Percentiles rank a stretch among this genome's conserved stretches.
phyloP scores from a whole-genome alignment of 169 alveolate genomes.

The Plasmodium adleri region DNA sequence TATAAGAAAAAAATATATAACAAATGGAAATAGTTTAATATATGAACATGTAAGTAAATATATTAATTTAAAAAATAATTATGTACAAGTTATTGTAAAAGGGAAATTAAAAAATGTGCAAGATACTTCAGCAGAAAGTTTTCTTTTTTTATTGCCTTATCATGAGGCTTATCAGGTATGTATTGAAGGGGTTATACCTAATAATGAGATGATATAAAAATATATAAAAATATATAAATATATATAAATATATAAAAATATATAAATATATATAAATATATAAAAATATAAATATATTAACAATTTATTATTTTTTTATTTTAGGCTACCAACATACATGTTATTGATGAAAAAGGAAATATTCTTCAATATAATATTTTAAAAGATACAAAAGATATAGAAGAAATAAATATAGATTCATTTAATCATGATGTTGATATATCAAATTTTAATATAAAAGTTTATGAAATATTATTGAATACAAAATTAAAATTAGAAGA shows the following conservation, averaged over 20 bases:
- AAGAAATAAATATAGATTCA: conserved; percentile 15
- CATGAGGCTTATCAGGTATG: conserved; percentile 73
- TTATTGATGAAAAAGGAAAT: conserved; percentile 19
- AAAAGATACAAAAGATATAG: conserved; percentile 15
- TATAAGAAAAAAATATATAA: conserved; percentile 31
- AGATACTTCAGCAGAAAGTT: conserved; percentile 3
- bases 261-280: neutral
- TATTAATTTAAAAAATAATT: conserved; percentile 40
- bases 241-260: neutral
- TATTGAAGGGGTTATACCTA: neutral
- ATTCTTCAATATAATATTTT: conserved; percentile 12
- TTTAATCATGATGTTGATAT: conserved; percentile 42
- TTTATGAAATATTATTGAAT: conserved; percentile 26
- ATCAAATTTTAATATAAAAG: conserved; percentile 22
- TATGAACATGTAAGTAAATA: conserved; percentile 51
- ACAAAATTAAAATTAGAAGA: conserved; percentile 23
- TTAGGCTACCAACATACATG: conserved; percentile 36
- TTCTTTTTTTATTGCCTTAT: conserved; percentile 55
- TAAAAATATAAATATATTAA: neutral
- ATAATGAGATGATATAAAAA: neutral
- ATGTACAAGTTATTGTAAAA: conserved; percentile 28
- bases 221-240: neutral
- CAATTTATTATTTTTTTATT: too few species aligned
- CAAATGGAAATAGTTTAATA: conserved; percentile 2
- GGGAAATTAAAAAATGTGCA: conserved; percentile 40